Base-by-base conservation (phyloP, 2,329 filamentous ascomycete species). In the Trichophyton mentagrophytes region DNA sequence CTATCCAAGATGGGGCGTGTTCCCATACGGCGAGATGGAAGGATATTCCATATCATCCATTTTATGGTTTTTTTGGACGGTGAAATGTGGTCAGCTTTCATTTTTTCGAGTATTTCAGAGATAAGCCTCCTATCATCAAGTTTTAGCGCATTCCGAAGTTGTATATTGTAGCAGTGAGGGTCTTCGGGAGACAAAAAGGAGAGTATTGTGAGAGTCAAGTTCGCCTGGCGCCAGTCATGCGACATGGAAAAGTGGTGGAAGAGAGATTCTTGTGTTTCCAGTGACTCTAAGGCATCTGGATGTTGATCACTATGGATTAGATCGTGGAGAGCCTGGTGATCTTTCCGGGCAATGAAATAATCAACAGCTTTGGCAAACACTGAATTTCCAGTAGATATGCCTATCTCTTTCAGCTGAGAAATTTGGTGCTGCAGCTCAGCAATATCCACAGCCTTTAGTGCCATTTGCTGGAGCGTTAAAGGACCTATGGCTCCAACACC, bases 391-490 rank as follows among this genome's bases (percentile, higher is more conserved):
- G 89, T 76, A 0, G 78, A 76, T 33, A 96, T 87, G 0, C 83
- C 84, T 4, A 82, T 76, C 58, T 78, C 74, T 62, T 81, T 76
- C 2, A 96, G 76, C 60, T 83, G 79, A 27, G 78, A 70, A 27
- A 95, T 79, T 36, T 83, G 82, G 0, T 75, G 70, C 25, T 78
- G 68, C n/a, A 93, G 76, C 5, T 78, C 80, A 36, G 79, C 74
- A 0, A 83, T 71, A 8, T 80, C 79, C 1, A 76, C 71, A 59
- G 87, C 82, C 67, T 88, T 81, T 9, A 87, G 72, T 2, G 85
- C 89, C 71, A 96, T 83, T 53, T 91, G 86, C 65, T 90, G 87
- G 20, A 96, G 71, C 3, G 89, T 87, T 17, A 87, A 75, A 0
- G 90, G 86, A 0, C 90, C 90, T 64, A 96, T 86, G 40, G 79